phyloP scores from a whole-genome alignment of 495 filamentous ascomycete genomes.

The Evernia prunastri region DNA sequence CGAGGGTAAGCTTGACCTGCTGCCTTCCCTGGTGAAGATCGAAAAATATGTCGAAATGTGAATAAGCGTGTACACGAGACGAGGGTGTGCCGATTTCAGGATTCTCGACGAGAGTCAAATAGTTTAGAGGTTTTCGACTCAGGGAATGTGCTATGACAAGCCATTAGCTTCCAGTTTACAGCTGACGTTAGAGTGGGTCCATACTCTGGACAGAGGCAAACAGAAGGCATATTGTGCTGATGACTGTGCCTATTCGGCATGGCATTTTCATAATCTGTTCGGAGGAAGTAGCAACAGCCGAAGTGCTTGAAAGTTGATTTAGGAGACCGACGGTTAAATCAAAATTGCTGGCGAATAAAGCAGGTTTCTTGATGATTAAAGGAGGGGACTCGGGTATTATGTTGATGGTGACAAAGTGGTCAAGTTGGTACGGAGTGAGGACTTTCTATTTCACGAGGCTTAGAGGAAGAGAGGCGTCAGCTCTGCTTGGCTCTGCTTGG shows the following conservation, averaged over 20 bases:
- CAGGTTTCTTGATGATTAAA: neutral
- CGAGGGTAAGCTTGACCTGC: slow-evolving; percentile 69
- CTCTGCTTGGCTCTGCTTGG: no score
- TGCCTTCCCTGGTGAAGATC: slow-evolving; percentile 58
- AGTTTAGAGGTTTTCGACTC: slow-evolving; percentile 67
- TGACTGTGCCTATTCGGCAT: slow-evolving; percentile 21
- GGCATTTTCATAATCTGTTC: slow-evolving; percentile 23
- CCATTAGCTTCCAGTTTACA: slow-evolving; percentile 16
- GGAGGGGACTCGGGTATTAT: no score
- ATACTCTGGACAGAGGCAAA: slow-evolving; percentile 27
- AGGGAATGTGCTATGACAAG: slow-evolving; percentile 17
- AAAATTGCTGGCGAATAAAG: neutral
- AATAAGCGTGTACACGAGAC: slow-evolving; percentile 68
- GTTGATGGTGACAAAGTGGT: neutral
- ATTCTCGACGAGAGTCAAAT: slow-evolving; percentile 67
- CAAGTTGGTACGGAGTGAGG: neutral
- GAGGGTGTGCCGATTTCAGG: slow-evolving; percentile 71
- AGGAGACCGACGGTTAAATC: neutral
- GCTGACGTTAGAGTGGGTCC: neutral
- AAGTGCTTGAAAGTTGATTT: neutral
- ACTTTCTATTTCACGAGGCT: neutral
- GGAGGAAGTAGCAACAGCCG: slow-evolving; percentile 1
- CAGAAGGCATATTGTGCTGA: slow-evolving; percentile 17
- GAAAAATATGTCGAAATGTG: slow-evolving; percentile 79
- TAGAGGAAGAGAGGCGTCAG: neutral